Conservation (phyloP, 345 rosid species). For the Cardiospermum halicacabum region DNA sequence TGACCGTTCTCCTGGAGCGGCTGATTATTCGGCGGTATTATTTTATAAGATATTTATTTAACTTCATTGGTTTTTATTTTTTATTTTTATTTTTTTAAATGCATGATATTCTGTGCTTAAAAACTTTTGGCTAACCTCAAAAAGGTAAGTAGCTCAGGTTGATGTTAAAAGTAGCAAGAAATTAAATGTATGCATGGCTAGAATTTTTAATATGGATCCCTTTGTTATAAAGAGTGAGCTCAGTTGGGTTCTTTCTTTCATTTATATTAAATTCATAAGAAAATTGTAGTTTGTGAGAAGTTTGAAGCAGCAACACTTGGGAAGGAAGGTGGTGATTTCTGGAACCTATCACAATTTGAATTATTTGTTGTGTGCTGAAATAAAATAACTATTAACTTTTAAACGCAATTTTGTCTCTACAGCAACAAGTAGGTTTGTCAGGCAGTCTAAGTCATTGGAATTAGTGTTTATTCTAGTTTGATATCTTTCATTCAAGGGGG, state of each 20-base stretch:
- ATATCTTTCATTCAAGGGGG: neutral
- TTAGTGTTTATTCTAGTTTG: neutral
- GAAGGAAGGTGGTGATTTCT: neutral
- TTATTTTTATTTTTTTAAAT: neutral
- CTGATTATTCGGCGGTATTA: constrained; percentile 66
- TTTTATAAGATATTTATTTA: neutral
- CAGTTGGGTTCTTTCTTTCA: neutral
- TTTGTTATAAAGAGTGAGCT: neutral
- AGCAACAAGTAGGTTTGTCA: neutral
- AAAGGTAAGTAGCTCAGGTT: neutral
- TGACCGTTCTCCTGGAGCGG: constrained; percentile 91
- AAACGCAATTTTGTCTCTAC: neutral
- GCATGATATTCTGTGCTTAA: neutral
- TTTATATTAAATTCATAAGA: neutral
- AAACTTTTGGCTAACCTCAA: neutral
- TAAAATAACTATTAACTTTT: neutral
- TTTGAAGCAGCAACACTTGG: neutral
- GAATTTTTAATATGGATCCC: constrained; percentile 1
- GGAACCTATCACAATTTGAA: neutral
- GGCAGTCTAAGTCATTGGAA: neutral
- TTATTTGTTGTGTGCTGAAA: neutral
- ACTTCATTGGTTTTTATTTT: neutral
- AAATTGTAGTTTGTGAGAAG: neutral
- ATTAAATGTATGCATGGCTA: neutral
- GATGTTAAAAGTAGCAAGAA: neutral